phyloP scores from a whole-genome alignment of 169 alveolate species.

The Plasmodium gonderi region DNA sequence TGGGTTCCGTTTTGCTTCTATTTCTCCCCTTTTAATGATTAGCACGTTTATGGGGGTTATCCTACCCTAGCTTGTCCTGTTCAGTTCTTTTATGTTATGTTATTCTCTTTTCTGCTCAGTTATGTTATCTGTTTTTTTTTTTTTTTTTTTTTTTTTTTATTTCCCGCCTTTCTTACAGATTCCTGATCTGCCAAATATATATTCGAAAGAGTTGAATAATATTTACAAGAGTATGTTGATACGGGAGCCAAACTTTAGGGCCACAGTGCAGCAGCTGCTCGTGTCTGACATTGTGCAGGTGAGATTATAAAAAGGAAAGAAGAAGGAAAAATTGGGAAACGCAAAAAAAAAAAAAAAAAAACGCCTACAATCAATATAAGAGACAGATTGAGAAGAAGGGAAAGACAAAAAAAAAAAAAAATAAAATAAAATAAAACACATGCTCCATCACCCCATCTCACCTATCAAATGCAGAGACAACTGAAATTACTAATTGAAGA shows the following conservation, averaged over 20 bases:
- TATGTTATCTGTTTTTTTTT: background rate
- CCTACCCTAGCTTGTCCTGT: background rate
- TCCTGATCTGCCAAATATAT: slow-evolving; percentile 82
- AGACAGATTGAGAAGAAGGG: background rate
- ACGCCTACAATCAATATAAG: too few relatives aligned
- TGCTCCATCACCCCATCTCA: background rate
- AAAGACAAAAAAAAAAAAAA: background rate
- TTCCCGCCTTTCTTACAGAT: slow-evolving; percentile 28
- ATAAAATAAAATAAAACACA: background rate
- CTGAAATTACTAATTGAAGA: slow-evolving; percentile 47
- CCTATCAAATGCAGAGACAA: slow-evolving; percentile 27
- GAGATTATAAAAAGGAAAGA: too few relatives aligned
- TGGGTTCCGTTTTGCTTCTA: background rate
- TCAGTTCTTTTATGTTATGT: background rate
- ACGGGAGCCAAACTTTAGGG: slow-evolving; percentile 70
- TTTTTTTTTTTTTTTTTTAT: background rate
- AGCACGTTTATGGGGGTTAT: too few relatives aligned
- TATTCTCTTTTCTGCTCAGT: background rate
- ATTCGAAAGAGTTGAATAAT: slow-evolving; percentile 81
- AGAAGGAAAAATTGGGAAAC: too few relatives aligned
- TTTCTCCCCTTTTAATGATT: too few relatives aligned
- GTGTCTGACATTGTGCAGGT: slow-evolving; percentile 74
- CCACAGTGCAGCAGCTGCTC: slow-evolving; percentile 67
- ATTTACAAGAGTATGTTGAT: slow-evolving; percentile 84
- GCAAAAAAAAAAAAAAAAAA: background rate